Evolutionary conservation across 2,329 filamentous ascomycete species (phyloP).

Genomic region (Tolypocladium inflatum): DNA sequence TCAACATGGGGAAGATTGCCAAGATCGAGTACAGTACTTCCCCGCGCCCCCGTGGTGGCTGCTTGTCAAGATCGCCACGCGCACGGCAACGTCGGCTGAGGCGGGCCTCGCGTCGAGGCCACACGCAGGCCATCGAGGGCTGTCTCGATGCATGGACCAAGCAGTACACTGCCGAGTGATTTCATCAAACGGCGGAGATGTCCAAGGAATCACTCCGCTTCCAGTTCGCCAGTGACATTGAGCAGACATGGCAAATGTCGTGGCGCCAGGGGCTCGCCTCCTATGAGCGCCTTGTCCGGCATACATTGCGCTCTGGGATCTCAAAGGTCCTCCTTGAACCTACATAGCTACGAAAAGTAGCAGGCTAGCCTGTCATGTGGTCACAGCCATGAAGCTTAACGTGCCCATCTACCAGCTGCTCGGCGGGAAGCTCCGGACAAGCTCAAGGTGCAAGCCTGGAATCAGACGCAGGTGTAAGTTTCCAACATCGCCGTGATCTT

Average conservation of each 20-base stretch:
- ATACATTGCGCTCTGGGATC: conserved; percentile 74
- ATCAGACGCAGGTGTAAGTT: conserved; percentile 49
- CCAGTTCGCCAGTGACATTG: conserved; percentile 64
- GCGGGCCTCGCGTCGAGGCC: conserved; percentile 56
- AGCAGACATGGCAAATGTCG: conserved; percentile 69
- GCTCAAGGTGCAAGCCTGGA: conserved; percentile 5
- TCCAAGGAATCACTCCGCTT: not conserved
- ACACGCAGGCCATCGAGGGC: conserved; percentile 66
- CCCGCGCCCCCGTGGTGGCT: conserved; percentile 67
- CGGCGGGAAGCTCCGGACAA: conserved; percentile 65
- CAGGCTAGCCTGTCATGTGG: not conserved
- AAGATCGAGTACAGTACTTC: conserved; percentile 65
- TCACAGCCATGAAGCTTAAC: conserved; percentile 33
- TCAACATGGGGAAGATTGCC: conserved; percentile 21
- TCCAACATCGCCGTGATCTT: not conserved
- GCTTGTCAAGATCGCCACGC: conserved; percentile 67
- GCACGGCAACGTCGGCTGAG: conserved; percentile 39
- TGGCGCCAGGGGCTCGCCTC: conserved; percentile 63
- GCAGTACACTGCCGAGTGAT: not conserved
- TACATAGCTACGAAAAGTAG: not conserved
- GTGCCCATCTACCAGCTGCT: conserved; percentile 66
- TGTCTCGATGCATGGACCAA: conserved; percentile 35
- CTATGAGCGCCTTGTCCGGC: conserved; percentile 70
- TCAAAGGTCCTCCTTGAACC: conserved; percentile 42
- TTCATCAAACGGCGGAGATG: not conserved